Evolutionary conservation across 2,329 filamentous ascomycete genomes (phyloP).

Genomic region (Talaromyces sp.): DNA sequence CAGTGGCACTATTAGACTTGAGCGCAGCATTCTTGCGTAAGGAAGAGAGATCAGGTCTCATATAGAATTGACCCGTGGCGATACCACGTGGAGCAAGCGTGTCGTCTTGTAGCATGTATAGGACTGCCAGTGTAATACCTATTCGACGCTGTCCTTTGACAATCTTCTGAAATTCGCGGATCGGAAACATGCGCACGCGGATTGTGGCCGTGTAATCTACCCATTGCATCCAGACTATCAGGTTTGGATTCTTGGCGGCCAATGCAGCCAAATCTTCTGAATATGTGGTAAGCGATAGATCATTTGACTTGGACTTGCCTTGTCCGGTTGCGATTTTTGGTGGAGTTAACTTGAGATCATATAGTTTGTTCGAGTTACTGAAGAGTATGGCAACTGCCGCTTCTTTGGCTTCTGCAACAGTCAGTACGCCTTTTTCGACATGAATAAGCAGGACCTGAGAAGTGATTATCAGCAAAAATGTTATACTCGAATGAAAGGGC

Average conservation of each 20-base stretch:
- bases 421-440: slow-evolving; percentile 61
- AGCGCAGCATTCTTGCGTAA: slow-evolving; percentile 58
- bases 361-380: slow-evolving; percentile 72
- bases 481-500: background rate
- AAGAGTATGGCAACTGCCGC: slow-evolving; percentile 69
- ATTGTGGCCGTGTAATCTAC: slow-evolving; percentile 71
- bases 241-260: slow-evolving; percentile 47
- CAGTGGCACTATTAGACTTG: slow-evolving; percentile 57
- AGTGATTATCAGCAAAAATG: background rate
- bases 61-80: slow-evolving; percentile 62
- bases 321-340: slow-evolving; percentile 20
- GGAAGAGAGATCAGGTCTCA: slow-evolving; percentile 64
- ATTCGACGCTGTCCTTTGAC: slow-evolving; percentile 50
- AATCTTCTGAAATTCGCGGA: slow-evolving; percentile 53
- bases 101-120: slow-evolving; percentile 69
- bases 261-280: slow-evolving; percentile 44
- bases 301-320: background rate
- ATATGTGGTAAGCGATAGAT: slow-evolving; percentile 3
- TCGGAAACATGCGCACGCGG: slow-evolving; percentile 65
- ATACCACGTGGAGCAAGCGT: slow-evolving; percentile 49
- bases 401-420: slow-evolving; percentile 58
- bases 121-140: slow-evolving; percentile 61
- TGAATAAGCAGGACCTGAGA: slow-evolving; percentile 63
- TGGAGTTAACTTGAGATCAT: slow-evolving; percentile 53
- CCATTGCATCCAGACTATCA: slow-evolving; percentile 73